Conservation (phyloP, 2,329 filamentous ascomycete genomes). For the Biscogniauxia marginata region DNA sequence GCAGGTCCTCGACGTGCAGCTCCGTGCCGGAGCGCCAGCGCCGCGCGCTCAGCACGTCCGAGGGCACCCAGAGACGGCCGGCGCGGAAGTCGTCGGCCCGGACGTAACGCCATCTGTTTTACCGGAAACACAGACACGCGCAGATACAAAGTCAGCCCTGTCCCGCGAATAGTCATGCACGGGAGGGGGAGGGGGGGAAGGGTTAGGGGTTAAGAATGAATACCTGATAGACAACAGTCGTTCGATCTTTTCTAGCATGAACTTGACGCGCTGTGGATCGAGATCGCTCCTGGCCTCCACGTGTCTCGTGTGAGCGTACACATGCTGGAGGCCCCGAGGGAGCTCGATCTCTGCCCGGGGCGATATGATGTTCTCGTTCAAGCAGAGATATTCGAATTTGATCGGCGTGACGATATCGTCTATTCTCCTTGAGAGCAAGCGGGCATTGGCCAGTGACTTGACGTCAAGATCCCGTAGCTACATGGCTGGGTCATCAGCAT, state of each 20-base stretch:
- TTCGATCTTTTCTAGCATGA: constrained; percentile 36
- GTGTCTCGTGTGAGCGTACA: constrained; percentile 40
- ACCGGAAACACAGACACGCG: background rate
- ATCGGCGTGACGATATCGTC: constrained; percentile 43
- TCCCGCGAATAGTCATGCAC: background rate
- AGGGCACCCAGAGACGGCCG: constrained; percentile 37
- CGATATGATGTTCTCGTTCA: constrained; percentile 39
- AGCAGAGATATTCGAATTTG: constrained; percentile 37
- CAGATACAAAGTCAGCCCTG: background rate
- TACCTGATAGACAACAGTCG: constrained; percentile 42
- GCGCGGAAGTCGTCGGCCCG: constrained; percentile 29
- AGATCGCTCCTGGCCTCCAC: constrained; percentile 41
- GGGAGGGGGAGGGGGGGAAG: background rate
- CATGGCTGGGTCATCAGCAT: constrained; percentile 11
- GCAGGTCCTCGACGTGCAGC: constrained; percentile 42
- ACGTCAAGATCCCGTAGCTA: constrained; percentile 41
- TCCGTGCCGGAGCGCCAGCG: constrained; percentile 33
- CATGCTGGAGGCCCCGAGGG: constrained; percentile 34
- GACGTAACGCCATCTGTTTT: constrained; percentile 42
- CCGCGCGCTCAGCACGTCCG: constrained; percentile 36
- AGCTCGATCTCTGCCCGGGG: constrained; percentile 33
- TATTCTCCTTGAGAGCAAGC: constrained; percentile 40
- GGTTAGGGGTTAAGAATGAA: no score
- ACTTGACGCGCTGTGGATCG: constrained; percentile 36
- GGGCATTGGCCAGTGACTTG: constrained; percentile 33